Evolutionary conservation across 2,329 filamentous ascomycete species (phyloP).

Genomic region (Pseudocercospora crystallina): DNA sequence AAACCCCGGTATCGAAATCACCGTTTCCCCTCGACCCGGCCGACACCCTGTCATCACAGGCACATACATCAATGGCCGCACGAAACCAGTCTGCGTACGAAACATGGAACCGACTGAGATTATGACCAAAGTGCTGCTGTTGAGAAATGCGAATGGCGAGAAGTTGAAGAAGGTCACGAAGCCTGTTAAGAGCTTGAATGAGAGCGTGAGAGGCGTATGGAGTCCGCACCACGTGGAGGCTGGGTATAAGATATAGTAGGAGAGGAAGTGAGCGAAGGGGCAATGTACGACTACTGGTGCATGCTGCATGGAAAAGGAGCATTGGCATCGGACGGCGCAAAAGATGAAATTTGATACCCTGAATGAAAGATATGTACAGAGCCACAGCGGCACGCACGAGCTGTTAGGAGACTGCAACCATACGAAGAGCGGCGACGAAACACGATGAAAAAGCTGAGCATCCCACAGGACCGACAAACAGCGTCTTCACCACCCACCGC

Average conservation of each 20-base stretch:
- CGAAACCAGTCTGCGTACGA: constrained; percentile 83
- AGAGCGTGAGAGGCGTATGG: constrained; percentile 66
- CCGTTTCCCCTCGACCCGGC: constrained; percentile 82
- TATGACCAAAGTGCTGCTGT: constrained; percentile 71
- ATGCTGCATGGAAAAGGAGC: no score
- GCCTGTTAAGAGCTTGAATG: constrained; percentile 61
- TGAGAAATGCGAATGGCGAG: constrained; percentile 74
- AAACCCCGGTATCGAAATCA: constrained; percentile 88
- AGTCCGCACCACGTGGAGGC: constrained; percentile 61
- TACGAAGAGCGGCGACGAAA: no score
- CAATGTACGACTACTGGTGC: neutral
- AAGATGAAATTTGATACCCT: no score
- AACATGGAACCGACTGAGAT: constrained; percentile 82
- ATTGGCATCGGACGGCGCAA: no score
- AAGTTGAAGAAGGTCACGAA: constrained; percentile 63
- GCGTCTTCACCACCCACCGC: no score
- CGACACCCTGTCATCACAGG: constrained; percentile 87
- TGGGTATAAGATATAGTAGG: constrained; percentile 44
- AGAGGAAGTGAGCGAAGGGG: neutral
- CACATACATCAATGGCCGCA: constrained; percentile 86
- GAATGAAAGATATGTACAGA: no score
- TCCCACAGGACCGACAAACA: no score
- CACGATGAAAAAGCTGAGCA: no score
- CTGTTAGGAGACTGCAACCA: no score
- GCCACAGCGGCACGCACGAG: no score